Conservation (phyloP, 331 rosid species). For the Spiraea crenata region DNA sequence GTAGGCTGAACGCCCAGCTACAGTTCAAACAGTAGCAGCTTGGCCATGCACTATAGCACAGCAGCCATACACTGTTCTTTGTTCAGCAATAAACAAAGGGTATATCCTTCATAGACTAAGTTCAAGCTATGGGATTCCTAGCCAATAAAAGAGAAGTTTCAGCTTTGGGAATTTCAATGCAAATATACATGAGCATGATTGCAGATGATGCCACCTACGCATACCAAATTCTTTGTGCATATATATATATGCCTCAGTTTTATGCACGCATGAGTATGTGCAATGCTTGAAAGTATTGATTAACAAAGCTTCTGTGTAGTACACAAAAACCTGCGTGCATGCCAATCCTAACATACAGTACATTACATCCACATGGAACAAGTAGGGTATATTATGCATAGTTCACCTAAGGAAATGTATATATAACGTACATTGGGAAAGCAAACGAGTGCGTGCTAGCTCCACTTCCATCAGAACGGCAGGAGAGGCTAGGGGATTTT, state of each 20-base stretch:
- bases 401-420: slow-evolving; percentile 17
- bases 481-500: slow-evolving; percentile 33
- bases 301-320: neutral
- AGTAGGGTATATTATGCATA: neutral
- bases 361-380: slow-evolving; percentile 5
- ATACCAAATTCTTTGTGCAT: neutral
- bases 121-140: neutral
- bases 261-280: slow-evolving; percentile 1
- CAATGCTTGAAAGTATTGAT: neutral
- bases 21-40: slow-evolving; percentile 32
- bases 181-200: slow-evolving; percentile 7
- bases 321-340: neutral
- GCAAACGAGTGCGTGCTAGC: slow-evolving; percentile 35
- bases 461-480: slow-evolving; percentile 39
- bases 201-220: neutral
- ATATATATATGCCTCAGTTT: neutral
- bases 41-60: slow-evolving; percentile 34
- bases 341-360: neutral
- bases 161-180: slow-evolving; percentile 13
- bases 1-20: slow-evolving; percentile 39
- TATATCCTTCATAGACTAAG: slow-evolving; percentile 30
- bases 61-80: slow-evolving; percentile 35
- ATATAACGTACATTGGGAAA: slow-evolving; percentile 59
- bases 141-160: neutral
- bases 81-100: slow-evolving; percentile 50